Evolutionary conservation across 805 yeast genomes (phyloP).

Genomic region (Nakazawaea laoshanensis): DNA sequence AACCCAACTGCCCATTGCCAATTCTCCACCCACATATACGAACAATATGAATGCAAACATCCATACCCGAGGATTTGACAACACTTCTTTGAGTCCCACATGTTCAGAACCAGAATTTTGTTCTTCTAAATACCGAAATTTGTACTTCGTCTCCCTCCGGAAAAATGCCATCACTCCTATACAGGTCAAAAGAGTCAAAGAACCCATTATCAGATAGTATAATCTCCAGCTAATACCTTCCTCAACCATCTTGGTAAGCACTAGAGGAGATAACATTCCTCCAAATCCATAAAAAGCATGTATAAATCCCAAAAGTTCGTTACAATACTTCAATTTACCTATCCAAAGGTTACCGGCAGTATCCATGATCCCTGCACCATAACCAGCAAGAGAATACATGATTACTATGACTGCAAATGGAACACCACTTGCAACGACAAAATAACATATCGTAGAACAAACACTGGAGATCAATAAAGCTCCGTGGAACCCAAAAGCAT

Average conservation of each 20-base stretch:
- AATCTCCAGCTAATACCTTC: constrained; percentile 33
- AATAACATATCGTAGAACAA: constrained; percentile 28
- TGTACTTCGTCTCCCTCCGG: constrained; percentile 34
- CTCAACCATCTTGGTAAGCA: constrained; percentile 32
- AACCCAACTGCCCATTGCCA: constrained; percentile 46
- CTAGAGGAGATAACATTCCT: constrained; percentile 40
- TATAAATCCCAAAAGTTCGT: constrained; percentile 41
- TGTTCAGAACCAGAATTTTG: constrained; percentile 12
- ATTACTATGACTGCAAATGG: constrained; percentile 32
- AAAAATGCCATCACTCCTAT: constrained; percentile 21
- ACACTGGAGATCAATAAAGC: constrained; percentile 26
- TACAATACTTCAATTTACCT: constrained; percentile 36
- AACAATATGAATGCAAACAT: constrained; percentile 33
- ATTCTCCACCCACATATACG: constrained; percentile 43
- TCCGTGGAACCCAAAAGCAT: constrained; percentile 38
- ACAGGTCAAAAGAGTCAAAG: constrained; percentile 19
- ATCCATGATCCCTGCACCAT: constrained; percentile 51
- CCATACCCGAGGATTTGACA: constrained; percentile 29
- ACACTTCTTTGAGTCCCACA: constrained; percentile 13
- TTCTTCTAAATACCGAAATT: constrained; percentile 24
- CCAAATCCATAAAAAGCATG: constrained; percentile 50
- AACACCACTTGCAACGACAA: constrained; percentile 29
- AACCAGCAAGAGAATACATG: constrained; percentile 35
- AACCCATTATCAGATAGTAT: constrained; percentile 30
- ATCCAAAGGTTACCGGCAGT: constrained; percentile 47